phyloP scores from a whole-genome alignment of 352 stramenopile species.

The Phytopythium kandeliae region DNA sequence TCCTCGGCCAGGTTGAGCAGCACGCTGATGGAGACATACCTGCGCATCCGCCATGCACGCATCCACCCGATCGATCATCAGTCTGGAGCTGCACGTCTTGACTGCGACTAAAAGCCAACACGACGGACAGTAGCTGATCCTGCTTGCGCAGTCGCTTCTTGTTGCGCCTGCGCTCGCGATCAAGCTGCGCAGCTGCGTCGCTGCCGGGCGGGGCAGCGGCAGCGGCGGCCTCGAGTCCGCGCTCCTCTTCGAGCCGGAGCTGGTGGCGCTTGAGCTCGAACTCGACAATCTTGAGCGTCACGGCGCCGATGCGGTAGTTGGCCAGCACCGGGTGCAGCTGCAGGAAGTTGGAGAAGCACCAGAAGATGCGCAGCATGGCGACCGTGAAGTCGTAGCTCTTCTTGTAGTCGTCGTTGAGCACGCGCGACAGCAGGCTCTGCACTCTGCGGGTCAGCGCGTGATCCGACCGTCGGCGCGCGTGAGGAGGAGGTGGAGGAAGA shows the following conservation, averaged over 20 bases:
- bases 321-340: constrained; percentile 91
- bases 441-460: neutral
- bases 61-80: constrained; percentile 1
- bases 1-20: constrained; percentile 94
- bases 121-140: constrained; percentile 87
- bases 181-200: constrained; percentile 50
- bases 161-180: constrained; percentile 80
- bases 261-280: constrained; percentile 91
- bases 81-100: too few relatives aligned
- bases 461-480: too few relatives aligned
- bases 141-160: constrained; percentile 90
- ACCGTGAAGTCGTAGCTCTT: constrained; percentile 93
- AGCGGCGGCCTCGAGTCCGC: constrained; percentile 30
- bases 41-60: constrained; percentile 5
- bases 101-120: neutral
- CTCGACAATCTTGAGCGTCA: constrained; percentile 93
- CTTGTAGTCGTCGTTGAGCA: constrained; percentile 94
- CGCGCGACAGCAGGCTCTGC: constrained; percentile 85
- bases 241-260: constrained; percentile 70
- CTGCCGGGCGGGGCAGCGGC: constrained; percentile 6
- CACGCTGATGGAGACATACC: constrained; percentile 89
- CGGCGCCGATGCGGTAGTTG: constrained; percentile 92
- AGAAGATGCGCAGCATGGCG: constrained; percentile 94
- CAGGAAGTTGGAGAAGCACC: constrained; percentile 93
- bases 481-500: too few relatives aligned